Conservation (phyloP, 371 early-diverging fungal species). For the Nematocida sp. region DNA sequence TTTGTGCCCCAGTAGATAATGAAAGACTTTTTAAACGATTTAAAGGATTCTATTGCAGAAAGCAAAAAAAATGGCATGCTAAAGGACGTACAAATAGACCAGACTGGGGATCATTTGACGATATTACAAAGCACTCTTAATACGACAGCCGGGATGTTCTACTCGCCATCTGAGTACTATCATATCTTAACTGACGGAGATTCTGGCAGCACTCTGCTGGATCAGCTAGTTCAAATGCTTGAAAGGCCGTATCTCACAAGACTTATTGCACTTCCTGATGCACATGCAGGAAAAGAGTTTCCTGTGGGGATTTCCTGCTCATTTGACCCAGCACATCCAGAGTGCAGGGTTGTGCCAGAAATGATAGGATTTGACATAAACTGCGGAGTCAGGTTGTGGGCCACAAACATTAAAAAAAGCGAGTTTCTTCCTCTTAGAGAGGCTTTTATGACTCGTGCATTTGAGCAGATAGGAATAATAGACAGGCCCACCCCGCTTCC, state of each 20-base stretch:
- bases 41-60: background rate
- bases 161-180: background rate
- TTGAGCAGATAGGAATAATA: conserved; percentile 9
- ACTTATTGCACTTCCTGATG: conserved; percentile 68
- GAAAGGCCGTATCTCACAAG: conserved; percentile 43
- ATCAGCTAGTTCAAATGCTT: conserved; percentile 53
- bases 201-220: background rate
- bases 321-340: conserved; percentile 54
- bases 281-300: conserved; percentile 69
- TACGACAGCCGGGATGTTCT: background rate
- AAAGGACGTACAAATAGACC: background rate
- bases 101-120: background rate
- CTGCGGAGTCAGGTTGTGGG: conserved; percentile 70
- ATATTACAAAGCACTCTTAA: background rate
- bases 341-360: conserved; percentile 59
- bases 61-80: background rate
- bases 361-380: conserved; percentile 71
- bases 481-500: background rate
- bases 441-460: background rate
- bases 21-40: background rate
- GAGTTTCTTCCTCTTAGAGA: conserved; percentile 8
- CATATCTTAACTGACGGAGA: background rate
- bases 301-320: conserved; percentile 69
- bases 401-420: conserved; percentile 35
- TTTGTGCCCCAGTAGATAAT: background rate